Evolutionary conservation across 352 stramenopile species (phyloP), one percentile per base, ranked within the genome.

Genomic region (Pythium brachiatum): DNA sequence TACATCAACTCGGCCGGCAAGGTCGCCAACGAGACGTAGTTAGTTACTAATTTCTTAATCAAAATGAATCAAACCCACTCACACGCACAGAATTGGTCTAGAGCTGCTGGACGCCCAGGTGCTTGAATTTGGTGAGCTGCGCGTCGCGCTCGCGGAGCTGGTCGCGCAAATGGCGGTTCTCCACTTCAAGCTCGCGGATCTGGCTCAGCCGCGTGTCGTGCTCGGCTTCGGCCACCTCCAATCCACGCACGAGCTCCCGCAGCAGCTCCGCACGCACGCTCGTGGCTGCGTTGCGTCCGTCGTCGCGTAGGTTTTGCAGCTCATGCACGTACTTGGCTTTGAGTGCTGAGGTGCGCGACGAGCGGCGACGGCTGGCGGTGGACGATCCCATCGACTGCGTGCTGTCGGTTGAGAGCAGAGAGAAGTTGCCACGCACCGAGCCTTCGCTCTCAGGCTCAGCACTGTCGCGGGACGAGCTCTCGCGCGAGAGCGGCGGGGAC

Each of bases 131-230:
- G 12, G 15, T 36, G 13, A 89, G 38, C 39, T 84, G 73, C 25
- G 75, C 66, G n/a, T 89, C 72, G 12, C 66, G 57, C 44, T 78
- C 64, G n/a, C 66, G 55, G 53, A 90, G 64, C 34, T 75, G 51
- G 38, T 79, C 65, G 1, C 76, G 79, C 43, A 92, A 59, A 25
- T 78, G 72, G 44, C 61, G 64, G 64, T 90, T 92, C 54, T 88
- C 83, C 15, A 85, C 48, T 59, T 92, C 80, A 9, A 92, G 67
- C 52, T 89, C 82, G 39, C 72, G 69, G 38, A 92, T 89, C 51
- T 88, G 83, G 60, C 73, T 89, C 75, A 89, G 79, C 1, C 79
- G 76, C 56, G 80, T 89, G 44, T 90, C 80, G 56, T 92, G 81
- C 57, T 90, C 83, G 5, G 76, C 79, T 20, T 88, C 77, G 12